Evolutionary conservation across 441 rosid species (phyloP), one percentile per base, ranked within the genome.

Genomic region (Cnidoscolus chayamansa): DNA sequence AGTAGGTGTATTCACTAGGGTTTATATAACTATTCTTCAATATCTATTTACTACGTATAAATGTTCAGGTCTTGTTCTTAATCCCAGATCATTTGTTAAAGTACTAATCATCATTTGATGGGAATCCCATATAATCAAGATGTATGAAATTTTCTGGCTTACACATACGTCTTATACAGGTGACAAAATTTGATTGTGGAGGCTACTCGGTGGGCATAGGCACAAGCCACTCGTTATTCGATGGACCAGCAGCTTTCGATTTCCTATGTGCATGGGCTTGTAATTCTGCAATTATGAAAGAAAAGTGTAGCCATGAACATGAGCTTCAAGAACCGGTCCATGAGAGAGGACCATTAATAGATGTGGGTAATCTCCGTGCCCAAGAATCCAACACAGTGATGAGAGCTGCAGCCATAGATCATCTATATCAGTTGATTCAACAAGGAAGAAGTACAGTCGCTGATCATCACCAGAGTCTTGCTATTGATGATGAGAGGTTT

Each of bases 141-240:
- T 25, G 25, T 25, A 25, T 25, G 25, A 25, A 25, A 25, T 25
- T 25, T 25, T 25, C 25, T 25, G 25, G 25, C 25, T 25, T 25
- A 25, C 25, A 25, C 25, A 25, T 25, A 25, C 25, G 25, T 25
- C 11, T 40, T 65, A 35, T 72, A 57, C 76, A 87, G 96, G 88
- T 86, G 79, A 90, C 96, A 13, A 79, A 47, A 80, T 90, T 90
- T 75, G 86, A 84, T 7, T 90, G 95, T 71, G 95, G 95, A 80
- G 85, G 92, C 7, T 88, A 81, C 66, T 85, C 92, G 7, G 76
- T 87, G 51, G 89, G 93, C 5, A 76, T 86, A 12, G 96, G 93
- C 59, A 76, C 85, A 15, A 84, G 86, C 84, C 91, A 88, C 73
- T 86, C 89, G 0, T 73, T 90, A 50, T 86, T 84, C 74, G 96